A percentile compares a stretch with the other conserved stretches of the same genome.
Evolutionary conservation across 352 stramenopile genomes (phyloP).

Genomic region (Phytophthora chlamydospora): DNA sequence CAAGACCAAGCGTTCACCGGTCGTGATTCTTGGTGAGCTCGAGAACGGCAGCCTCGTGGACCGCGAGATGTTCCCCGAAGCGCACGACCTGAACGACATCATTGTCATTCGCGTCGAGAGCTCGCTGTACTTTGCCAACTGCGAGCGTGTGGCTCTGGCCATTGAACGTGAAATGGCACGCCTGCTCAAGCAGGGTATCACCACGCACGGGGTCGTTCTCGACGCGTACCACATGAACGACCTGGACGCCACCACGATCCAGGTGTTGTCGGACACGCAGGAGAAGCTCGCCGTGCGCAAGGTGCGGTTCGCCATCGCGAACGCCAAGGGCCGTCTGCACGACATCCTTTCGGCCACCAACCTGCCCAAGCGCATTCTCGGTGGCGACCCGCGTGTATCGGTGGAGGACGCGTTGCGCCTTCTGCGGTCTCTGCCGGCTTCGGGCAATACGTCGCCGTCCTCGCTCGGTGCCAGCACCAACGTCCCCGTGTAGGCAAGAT

Average conservation of each 20-base stretch:
- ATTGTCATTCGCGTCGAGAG: constrained; percentile 52
- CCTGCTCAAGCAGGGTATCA: constrained; percentile 24
- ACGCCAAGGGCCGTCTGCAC: constrained; percentile 43
- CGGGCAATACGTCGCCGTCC: constrained; percentile 6
- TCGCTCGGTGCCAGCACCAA: constrained; percentile 7
- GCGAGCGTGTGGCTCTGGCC: constrained; percentile 41
- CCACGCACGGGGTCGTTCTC: constrained; percentile 46
- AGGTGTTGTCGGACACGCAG: constrained; percentile 57
- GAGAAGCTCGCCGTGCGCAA: constrained; percentile 52
- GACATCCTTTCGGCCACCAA: constrained; percentile 49
- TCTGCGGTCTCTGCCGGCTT: constrained; percentile 11
- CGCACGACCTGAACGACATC: constrained; percentile 32
- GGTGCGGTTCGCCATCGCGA: constrained; percentile 45
- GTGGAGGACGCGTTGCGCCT: constrained; percentile 34
- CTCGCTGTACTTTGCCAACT: constrained; percentile 66
- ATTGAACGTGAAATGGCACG: constrained; percentile 47
- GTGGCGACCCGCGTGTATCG: constrained; percentile 24
- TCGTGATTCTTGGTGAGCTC: constrained; percentile 41
- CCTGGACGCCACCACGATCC: constrained; percentile 63
- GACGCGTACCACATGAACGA: constrained; percentile 61
- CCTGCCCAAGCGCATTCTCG: constrained; percentile 43
- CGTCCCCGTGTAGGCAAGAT: constrained; percentile 7
- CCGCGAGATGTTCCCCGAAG: constrained; percentile 34
- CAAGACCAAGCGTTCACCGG: constrained; percentile 45
- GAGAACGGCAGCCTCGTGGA: constrained; percentile 44